These are phyloP conservation scores for Malassezia psittaci DNA, from an alignment of 1,284 basidiomycete species.

Conservation along the genomic window DNA sequence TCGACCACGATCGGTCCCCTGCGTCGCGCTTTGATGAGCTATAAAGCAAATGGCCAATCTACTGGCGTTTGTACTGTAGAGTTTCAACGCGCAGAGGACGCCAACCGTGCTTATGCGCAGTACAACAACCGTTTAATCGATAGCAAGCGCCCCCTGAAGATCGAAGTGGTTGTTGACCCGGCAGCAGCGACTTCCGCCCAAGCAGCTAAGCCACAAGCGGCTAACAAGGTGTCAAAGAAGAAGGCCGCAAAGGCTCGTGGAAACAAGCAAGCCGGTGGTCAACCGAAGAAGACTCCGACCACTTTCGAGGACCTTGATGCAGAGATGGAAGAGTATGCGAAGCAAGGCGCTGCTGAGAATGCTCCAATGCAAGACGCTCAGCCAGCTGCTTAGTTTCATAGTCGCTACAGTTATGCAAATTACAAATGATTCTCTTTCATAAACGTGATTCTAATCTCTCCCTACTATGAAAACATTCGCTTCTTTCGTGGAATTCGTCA, in stretches of 20 bases:
- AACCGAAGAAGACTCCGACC: constrained; percentile 51
- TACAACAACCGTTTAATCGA: constrained; percentile 99
- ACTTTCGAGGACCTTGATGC: constrained; percentile 56
- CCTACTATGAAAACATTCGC: background rate
- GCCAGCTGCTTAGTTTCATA: background rate
- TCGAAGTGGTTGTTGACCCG: constrained; percentile 90
- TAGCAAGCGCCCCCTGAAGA: constrained; percentile 97
- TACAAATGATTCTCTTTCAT: too few species aligned
- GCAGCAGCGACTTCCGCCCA: constrained; percentile 56
- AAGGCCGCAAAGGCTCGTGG: constrained; percentile 51
- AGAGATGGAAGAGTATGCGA: constrained; percentile 53
- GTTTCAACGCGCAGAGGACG: constrained; percentile 78
- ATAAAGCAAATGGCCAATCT: constrained; percentile 72
- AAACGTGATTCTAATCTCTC: background rate
- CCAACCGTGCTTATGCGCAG: constrained; percentile 76
- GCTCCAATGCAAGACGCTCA: constrained; percentile 14
- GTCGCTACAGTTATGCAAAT: too few species aligned
- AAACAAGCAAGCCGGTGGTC: constrained; percentile 29
- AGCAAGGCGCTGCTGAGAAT: constrained; percentile 23
- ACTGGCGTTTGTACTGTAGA: constrained; percentile 80
- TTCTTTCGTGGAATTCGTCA: background rate
- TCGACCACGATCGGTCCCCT: constrained; percentile 78
- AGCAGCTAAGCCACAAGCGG: constrained; percentile 57
- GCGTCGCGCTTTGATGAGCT: constrained; percentile 70
- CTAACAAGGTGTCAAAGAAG: constrained; percentile 51